Percentiles rank a stretch among this genome's conserved stretches.
Evolutionary conservation across 1,284 basidiomycete species (phyloP).

Genomic region (Termitomyces sp.): DNA sequence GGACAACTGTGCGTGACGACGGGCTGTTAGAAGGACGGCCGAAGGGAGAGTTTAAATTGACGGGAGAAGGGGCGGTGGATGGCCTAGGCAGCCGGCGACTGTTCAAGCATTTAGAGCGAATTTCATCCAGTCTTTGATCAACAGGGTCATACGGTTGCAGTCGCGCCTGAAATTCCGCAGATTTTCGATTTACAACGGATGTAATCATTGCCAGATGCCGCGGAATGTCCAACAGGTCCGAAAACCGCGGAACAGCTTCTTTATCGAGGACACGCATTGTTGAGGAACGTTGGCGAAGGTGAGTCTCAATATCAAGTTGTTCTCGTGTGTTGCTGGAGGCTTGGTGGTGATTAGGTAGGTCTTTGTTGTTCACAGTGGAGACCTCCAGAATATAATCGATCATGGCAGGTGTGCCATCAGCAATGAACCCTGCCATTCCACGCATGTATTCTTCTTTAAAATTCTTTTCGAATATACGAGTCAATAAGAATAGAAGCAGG

Average conservation of each 20-base stretch:
- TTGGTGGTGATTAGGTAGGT: conserved; percentile 26
- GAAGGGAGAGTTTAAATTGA: conserved; percentile 21
- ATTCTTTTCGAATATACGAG: not conserved
- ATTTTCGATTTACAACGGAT: conserved; percentile 66
- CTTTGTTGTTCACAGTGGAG: conserved; percentile 49
- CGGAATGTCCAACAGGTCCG: conserved; percentile 66
- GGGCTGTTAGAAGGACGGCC: conserved; percentile 2
- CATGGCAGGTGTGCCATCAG: conserved; percentile 59
- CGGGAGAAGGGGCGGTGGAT: conserved; percentile 39
- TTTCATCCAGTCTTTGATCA: conserved; percentile 35
- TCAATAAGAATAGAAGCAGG: not conserved
- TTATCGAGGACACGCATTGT: conserved; percentile 52
- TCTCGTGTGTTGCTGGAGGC: conserved; percentile 42
- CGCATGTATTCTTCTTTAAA: conserved; percentile 69
- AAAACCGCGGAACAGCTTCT: conserved; percentile 66
- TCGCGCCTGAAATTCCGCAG: conserved; percentile 34
- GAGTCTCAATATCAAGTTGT: conserved; percentile 48
- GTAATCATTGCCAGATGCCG: conserved; percentile 67
- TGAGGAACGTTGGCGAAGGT: conserved; percentile 48
- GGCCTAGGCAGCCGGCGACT: conserved; percentile 29
- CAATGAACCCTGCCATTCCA: conserved; percentile 62
- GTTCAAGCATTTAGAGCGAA: conserved; percentile 58
- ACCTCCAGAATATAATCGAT: conserved; percentile 68
- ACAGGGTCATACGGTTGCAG: conserved; percentile 24
- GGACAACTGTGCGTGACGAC: conserved; percentile 5